These are phyloP conservation scores for Leccinum olivaceopallidum DNA, from an alignment of 768 basidiomycete species.

Conservation along the genomic window DNA sequence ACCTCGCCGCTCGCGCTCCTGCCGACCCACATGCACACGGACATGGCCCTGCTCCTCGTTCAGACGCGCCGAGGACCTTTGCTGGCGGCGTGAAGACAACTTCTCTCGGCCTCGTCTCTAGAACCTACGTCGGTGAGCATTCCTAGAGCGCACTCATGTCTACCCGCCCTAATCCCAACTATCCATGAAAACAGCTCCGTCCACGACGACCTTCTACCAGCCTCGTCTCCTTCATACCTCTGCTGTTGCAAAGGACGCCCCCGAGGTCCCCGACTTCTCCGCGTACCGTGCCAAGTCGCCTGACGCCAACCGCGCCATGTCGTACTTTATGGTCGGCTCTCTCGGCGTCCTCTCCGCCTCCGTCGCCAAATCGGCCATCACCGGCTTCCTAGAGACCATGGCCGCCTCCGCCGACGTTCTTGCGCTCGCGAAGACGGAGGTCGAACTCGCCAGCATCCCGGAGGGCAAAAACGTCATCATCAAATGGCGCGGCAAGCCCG, in stretches of 20 bases:
- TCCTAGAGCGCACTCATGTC: background rate
- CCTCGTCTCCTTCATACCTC: constrained; percentile 82
- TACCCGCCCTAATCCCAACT: constrained; percentile 16
- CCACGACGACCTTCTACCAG: constrained; percentile 55
- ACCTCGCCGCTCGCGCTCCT: constrained; percentile 67
- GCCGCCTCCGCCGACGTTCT: constrained; percentile 97
- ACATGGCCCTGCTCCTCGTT: constrained; percentile 57
- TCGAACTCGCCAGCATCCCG: constrained; percentile 86
- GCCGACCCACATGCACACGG: constrained; percentile 56
- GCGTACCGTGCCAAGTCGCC: constrained; percentile 73
- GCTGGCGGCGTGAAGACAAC: constrained; percentile 51
- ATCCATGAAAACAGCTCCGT: constrained; percentile 38
- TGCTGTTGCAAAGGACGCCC: constrained; percentile 62
- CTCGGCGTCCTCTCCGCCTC: constrained; percentile 94
- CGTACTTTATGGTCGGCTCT: constrained; percentile 89
- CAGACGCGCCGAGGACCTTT: constrained; percentile 65
- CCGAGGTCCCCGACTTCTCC: constrained; percentile 87
- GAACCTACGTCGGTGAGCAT: constrained; percentile 63
- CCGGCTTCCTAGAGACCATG: constrained; percentile 96
- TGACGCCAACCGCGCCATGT: constrained; percentile 69
- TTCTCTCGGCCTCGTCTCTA: constrained; percentile 58
- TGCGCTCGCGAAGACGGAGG: constrained; percentile 96
- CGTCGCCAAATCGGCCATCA: constrained; percentile 89
- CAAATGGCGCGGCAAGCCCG: constrained; percentile 99
- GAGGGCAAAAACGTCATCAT: constrained; percentile 98